Base-by-base conservation (phyloP, 441 rosid species). In the Pelargonium myrrhifolium region DNA sequence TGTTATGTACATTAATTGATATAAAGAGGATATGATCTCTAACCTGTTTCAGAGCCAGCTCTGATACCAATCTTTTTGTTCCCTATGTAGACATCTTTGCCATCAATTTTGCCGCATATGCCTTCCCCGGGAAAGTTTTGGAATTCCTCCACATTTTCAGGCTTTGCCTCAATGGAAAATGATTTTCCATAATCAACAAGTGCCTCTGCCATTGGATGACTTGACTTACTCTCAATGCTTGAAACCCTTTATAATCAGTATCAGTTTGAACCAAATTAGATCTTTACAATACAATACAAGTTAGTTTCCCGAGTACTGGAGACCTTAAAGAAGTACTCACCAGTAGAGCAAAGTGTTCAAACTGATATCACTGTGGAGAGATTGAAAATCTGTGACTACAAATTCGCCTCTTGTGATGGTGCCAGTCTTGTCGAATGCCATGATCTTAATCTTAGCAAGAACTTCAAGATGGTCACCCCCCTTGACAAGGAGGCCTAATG, bases 361-460 rank as follows among this genome's bases (percentile, higher is more conserved):
- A 74, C 72, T 80, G 72, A 82, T 71, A 63, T 85, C 87, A 39
- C 51, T 58, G 51, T 62, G 28, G 2, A 91, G 83, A 67, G 89
- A 72, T 31, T 49, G 74, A 75, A 89, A 89, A 28, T 88, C 84
- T 4, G 77, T 72, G 67, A 93, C 89, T 9, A 78, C 68, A 79
- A 93, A 93, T 78, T 93, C 99, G 1, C 92, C 97, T 72, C 82
- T 82, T 4, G 97, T 93, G 14, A 93, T 84, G 9, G 97, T 93
- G 4, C 99, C 99, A 0, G 97, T 94, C 78, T 94, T 94, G 81
- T 94, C 99, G 15, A 94, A 89, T 66, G 93, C 96, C 71, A 83
- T 64, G 6, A 75, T 78, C 85, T 81, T 80, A 42, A 94, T 79
- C 81, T 91, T 86, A 62, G 92, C 81, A 37, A 93, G 82, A 10